phyloP scores from a whole-genome alignment of 1,284 basidiomycete species.

The Cutaneotrichosporon cavernicola region DNA sequence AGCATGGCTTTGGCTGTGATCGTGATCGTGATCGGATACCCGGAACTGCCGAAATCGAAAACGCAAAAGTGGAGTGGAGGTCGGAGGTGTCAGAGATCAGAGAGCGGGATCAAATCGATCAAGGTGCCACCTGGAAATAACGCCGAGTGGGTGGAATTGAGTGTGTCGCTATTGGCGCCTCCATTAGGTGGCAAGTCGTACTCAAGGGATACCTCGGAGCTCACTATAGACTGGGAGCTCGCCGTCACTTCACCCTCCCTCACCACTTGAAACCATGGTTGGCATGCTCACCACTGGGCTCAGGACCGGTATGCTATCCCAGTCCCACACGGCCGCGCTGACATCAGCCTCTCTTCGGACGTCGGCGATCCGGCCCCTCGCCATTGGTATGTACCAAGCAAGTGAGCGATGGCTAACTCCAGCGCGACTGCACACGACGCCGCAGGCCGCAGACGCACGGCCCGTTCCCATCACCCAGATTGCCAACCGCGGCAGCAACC shows the following conservation, averaged over 20 bases:
- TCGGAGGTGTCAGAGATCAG: neutral
- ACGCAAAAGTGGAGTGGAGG: neutral
- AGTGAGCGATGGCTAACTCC: neutral
- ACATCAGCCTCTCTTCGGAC: slow-evolving; percentile 22
- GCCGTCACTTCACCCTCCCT: neutral
- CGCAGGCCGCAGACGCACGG: slow-evolving; percentile 40
- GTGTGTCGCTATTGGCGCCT: neutral
- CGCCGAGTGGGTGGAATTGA: neutral
- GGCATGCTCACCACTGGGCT: slow-evolving; percentile 39
- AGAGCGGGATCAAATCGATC: neutral
- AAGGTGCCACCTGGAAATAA: neutral
- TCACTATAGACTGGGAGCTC: neutral
- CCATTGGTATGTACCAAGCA: slow-evolving; percentile 16
- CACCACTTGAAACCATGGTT: slow-evolving; percentile 31
- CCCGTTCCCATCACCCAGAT: slow-evolving; percentile 51
- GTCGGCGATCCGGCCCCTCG: slow-evolving; percentile 41
- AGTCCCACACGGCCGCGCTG: neutral
- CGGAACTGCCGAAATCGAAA: neutral
- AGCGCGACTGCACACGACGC: slow-evolving; percentile 35
- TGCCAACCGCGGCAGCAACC: slow-evolving; percentile 76
- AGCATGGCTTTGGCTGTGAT: slow-evolving; percentile 18
- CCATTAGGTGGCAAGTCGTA: neutral
- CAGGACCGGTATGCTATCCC: slow-evolving; percentile 31
- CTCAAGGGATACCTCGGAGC: neutral
- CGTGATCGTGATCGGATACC: neutral